Evolutionary conservation across 2,329 filamentous ascomycete genomes (phyloP), one percentile per base, ranked within the genome.

Genomic region (Claviceps sp.): DNA sequence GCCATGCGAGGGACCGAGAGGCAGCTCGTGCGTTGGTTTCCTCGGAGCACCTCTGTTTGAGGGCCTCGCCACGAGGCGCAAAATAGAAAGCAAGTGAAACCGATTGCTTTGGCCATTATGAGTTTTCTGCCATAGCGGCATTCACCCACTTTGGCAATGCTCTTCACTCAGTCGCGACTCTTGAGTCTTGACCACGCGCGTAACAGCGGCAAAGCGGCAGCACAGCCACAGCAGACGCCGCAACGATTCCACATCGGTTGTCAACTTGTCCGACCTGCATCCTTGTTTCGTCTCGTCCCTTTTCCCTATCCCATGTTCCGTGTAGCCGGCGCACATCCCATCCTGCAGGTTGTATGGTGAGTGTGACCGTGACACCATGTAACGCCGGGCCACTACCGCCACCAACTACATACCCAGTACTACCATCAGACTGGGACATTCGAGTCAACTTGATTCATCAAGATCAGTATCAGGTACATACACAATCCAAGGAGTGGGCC

Each of bases 21-120:
- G 48, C 48, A 53, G 52, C 52, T 53, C 48, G 48, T 53, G 52
- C 48, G 43, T 41, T 46, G 16, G 24, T 30, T 26, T 34, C 14
- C 34, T 26, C 19, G 43, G n/a, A 22, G 34, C 24, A 38, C 41
- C 16, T 44, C 30, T 44, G 34, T n/a, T 42, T 45, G 24, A 42
- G 39, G 17, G 14, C 43, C 7, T 46, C 40, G 45, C 39, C 38
- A 47, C 39, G 22, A 34, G 41, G 26, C 24, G 26, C 17, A 52
- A 48, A 39, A 46, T 26, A 43, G 45, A 51, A 24, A 19, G 17
- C 24, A 30, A 39, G 43, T 53, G 48, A 53, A 50, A 53, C 52
- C 38, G 44, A 16, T 30, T 41, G 52, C 48, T 47, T 40, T 53
- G 51, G 37, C 43, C 52, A 19, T 53, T 19, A 39, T 50, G 42